A percentile compares a stretch with the other conserved stretches of the same genome.
These are phyloP conservation scores for Leccinum disarticulatum DNA, from an alignment of 768 basidiomycete genomes.

Conservation along the genomic window DNA sequence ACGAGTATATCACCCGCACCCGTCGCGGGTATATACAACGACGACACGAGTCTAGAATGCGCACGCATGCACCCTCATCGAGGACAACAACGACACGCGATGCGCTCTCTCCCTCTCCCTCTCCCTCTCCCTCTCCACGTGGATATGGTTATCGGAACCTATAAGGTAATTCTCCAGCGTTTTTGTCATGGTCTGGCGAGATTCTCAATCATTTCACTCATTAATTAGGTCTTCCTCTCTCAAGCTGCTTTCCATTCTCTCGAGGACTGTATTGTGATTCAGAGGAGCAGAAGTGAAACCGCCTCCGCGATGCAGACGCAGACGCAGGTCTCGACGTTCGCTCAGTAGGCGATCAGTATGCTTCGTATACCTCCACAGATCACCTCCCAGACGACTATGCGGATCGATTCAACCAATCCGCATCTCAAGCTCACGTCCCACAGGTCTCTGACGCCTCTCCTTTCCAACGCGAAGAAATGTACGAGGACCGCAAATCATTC, in stretches of 20 bases:
- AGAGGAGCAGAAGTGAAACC: slow-evolving; percentile 83
- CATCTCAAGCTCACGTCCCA: slow-evolving; percentile 74
- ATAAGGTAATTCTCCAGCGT: slow-evolving; percentile 56
- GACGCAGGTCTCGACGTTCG: slow-evolving; percentile 66
- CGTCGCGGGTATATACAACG: no score
- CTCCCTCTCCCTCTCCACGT: no score
- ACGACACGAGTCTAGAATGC: no score
- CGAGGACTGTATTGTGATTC: slow-evolving; percentile 85
- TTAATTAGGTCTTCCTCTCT: slow-evolving; percentile 77
- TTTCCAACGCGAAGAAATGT: slow-evolving; percentile 73
- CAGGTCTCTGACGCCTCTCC: slow-evolving; percentile 82
- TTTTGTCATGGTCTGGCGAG: neutral
- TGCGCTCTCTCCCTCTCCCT: no score
- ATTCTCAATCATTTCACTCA: slow-evolving; percentile 4
- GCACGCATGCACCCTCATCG: no score
- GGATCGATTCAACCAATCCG: slow-evolving; percentile 48
- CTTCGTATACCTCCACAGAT: slow-evolving; percentile 65
- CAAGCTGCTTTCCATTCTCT: slow-evolving; percentile 83
- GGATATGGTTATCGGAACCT: slow-evolving; percentile 79
- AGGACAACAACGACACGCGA: no score
- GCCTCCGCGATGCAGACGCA: slow-evolving; percentile 71
- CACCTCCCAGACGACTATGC: slow-evolving; percentile 44
- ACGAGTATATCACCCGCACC: no score
- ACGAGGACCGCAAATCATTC: slow-evolving; percentile 73
- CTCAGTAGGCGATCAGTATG: slow-evolving; percentile 66